phyloP scores from a whole-genome alignment of 2,329 filamentous ascomycete genomes.

The Aurifilum marmelostoma region DNA sequence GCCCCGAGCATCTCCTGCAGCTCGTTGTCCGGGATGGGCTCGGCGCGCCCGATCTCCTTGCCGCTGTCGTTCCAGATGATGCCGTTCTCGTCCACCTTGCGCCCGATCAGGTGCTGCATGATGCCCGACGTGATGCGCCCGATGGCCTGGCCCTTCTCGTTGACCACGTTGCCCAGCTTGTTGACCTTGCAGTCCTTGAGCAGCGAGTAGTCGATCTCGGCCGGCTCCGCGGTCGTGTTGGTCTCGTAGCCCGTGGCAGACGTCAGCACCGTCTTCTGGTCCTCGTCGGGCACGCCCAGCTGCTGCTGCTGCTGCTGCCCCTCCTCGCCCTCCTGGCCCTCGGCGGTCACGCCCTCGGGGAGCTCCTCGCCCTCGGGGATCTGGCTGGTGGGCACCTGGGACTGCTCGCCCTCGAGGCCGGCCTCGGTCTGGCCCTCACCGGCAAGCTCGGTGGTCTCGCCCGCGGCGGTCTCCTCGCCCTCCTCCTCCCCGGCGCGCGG shows the following conservation, averaged over 20 bases:
- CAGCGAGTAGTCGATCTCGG: conserved; percentile 48
- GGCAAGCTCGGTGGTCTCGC: conserved; percentile 8
- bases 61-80: conserved; percentile 73
- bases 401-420: conserved; percentile 6
- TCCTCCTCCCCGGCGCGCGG: neutral
- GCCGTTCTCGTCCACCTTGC: conserved; percentile 66
- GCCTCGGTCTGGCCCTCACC: conserved; percentile 10
- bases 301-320: neutral
- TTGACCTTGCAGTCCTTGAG: conserved; percentile 61
- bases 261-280: conserved; percentile 22
- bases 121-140: conserved; percentile 68
- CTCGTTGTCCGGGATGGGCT: conserved; percentile 63
- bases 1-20: conserved; percentile 50
- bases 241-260: conserved; percentile 26
- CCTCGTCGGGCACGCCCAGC: conserved; percentile 25
- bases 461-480: too few relatives aligned
- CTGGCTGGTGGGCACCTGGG: conserved; percentile 21
- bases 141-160: conserved; percentile 56
- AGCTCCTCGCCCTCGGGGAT: conserved; percentile 23
- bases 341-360: conserved; percentile 14
- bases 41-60: conserved; percentile 68
- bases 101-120: conserved; percentile 64
- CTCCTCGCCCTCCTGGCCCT: conserved; percentile 2
- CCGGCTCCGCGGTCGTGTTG: conserved; percentile 37
- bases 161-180: conserved; percentile 61